A percentile compares a stretch with the other conserved stretches of the same genome.
These are phyloP conservation scores for Irpex lacteus DNA, from an alignment of 1,284 basidiomycete species.

Conservation along the genomic window DNA sequence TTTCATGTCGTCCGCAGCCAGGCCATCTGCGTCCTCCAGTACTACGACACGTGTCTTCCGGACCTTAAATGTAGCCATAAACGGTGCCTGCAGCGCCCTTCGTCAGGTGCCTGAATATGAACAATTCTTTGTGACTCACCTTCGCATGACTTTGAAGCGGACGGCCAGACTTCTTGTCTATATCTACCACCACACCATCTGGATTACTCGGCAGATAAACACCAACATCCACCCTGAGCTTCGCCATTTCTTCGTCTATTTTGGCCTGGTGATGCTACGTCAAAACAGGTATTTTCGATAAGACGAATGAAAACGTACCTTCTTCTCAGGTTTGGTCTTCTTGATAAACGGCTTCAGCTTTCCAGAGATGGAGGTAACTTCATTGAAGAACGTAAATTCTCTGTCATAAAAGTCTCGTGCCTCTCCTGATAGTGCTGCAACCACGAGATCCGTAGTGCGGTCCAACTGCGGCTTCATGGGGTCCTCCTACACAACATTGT, in stretches of 20 bases:
- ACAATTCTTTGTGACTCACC: constrained; percentile 37
- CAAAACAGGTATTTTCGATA: background rate
- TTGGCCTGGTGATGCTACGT: constrained; percentile 64
- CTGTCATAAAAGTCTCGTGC: constrained; percentile 91
- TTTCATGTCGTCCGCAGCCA: constrained; percentile 62
- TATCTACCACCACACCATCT: constrained; percentile 93
- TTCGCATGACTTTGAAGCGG: constrained; percentile 98
- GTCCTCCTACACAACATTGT: constrained; percentile 64
- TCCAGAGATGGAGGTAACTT: constrained; percentile 96
- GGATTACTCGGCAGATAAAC: constrained; percentile 98
- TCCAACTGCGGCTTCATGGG: constrained; percentile 96
- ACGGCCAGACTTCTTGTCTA: constrained; percentile 95
- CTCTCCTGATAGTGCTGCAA: constrained; percentile 86
- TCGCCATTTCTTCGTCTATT: constrained; percentile 99
- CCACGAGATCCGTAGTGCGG: constrained; percentile 80
- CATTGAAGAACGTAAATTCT: constrained; percentile 95
- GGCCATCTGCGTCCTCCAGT: constrained; percentile 59
- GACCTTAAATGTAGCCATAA: constrained; percentile 99
- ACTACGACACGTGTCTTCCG: constrained; percentile 73
- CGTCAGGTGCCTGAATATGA: background rate
- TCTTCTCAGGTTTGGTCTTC: constrained; percentile 95
- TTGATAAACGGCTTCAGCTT: constrained; percentile 98
- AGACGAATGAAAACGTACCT: constrained; percentile 45
- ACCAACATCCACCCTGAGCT: constrained; percentile 89
- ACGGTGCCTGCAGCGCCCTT: constrained; percentile 72